Evolutionary conservation across 2,329 filamentous ascomycete species (phyloP).

Genomic region (Colletotrichum abscissum): DNA sequence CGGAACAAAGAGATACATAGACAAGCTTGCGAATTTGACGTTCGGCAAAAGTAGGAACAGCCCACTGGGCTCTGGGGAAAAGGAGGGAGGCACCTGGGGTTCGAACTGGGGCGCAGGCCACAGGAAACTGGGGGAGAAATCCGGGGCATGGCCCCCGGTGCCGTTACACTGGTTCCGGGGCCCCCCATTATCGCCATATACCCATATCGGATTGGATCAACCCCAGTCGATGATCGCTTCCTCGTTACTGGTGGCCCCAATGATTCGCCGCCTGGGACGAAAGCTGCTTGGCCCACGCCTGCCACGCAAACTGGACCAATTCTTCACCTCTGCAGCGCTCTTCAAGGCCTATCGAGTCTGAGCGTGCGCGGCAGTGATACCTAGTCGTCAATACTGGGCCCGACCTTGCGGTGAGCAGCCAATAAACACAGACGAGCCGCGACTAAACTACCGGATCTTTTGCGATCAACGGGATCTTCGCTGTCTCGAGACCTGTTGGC

Average conservation of each 20-base stretch:
- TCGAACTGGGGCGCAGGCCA: slow-evolving; percentile 1
- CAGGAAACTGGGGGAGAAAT: slow-evolving; percentile 9
- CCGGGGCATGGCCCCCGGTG: slow-evolving; percentile 19
- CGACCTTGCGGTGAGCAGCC: slow-evolving; percentile 6
- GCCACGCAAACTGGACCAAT: slow-evolving; percentile 26
- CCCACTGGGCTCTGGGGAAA: background rate
- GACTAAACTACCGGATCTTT: slow-evolving; percentile 4
- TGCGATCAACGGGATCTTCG: slow-evolving; percentile 1
- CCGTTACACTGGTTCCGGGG: slow-evolving; percentile 23
- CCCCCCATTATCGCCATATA: slow-evolving; percentile 9
- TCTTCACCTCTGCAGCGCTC: background rate
- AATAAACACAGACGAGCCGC: background rate
- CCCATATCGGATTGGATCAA: slow-evolving; percentile 4
- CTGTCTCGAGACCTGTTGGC: background rate
- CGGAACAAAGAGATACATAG: background rate
- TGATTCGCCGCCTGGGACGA: slow-evolving; percentile 22
- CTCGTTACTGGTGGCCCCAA: slow-evolving; percentile 26
- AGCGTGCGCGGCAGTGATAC: background rate
- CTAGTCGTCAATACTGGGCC: background rate
- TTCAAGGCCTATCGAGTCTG: background rate
- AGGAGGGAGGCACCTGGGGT: background rate
- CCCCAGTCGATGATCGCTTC: slow-evolving; percentile 22
- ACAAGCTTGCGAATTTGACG: background rate
- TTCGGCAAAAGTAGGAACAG: slow-evolving; percentile 33
- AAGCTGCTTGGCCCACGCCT: slow-evolving; percentile 31